Percentiles rank a stretch among this genome's conserved stretches.
Evolutionary conservation across 805 yeast species (phyloP).

Genomic region (Yamadazyma philogaea): DNA sequence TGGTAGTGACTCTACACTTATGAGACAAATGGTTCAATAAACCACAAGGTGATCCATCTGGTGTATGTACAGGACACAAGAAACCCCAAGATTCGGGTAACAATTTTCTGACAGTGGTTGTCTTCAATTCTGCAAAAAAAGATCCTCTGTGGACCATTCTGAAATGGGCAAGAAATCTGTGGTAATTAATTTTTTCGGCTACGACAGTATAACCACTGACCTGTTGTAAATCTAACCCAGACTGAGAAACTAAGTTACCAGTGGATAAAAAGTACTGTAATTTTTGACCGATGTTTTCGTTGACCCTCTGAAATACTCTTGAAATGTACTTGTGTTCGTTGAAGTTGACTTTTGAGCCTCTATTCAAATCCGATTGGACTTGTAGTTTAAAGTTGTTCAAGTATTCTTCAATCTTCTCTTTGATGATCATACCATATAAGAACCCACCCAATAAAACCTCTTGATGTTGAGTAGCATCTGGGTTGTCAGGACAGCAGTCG

Average conservation of each 20-base stretch:
- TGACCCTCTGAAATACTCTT: slow-evolving; percentile 71
- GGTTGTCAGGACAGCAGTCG: slow-evolving; percentile 94
- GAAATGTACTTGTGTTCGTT: slow-evolving; percentile 78
- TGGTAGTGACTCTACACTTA: slow-evolving; percentile 84
- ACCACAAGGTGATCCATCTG: slow-evolving; percentile 99
- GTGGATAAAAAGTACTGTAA: slow-evolving; percentile 92
- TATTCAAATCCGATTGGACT: slow-evolving; percentile 72
- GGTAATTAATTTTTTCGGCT: slow-evolving; percentile 96
- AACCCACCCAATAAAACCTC: slow-evolving; percentile 94
- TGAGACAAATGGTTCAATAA: slow-evolving; percentile 94
- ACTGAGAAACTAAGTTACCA: slow-evolving; percentile 94
- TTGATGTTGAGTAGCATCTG: slow-evolving; percentile 99
- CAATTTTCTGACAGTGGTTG: slow-evolving; percentile 94
- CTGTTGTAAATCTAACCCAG: slow-evolving; percentile 97
- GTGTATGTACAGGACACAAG: slow-evolving; percentile 98
- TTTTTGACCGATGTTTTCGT: slow-evolving; percentile 93
- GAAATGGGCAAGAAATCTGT: slow-evolving; percentile 96
- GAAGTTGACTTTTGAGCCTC: slow-evolving; percentile 81
- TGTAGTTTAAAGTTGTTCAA: slow-evolving; percentile 69
- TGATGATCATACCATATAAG: slow-evolving; percentile 92
- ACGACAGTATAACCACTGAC: slow-evolving; percentile 98
- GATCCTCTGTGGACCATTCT: slow-evolving; percentile 99
- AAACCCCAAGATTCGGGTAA: slow-evolving; percentile 99
- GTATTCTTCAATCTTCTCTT: slow-evolving; percentile 95
- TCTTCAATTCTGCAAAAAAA: slow-evolving; percentile 95